Evolutionary conservation across 2,329 filamentous ascomycete genomes (phyloP).

Genomic region (Balansia obtecta): DNA sequence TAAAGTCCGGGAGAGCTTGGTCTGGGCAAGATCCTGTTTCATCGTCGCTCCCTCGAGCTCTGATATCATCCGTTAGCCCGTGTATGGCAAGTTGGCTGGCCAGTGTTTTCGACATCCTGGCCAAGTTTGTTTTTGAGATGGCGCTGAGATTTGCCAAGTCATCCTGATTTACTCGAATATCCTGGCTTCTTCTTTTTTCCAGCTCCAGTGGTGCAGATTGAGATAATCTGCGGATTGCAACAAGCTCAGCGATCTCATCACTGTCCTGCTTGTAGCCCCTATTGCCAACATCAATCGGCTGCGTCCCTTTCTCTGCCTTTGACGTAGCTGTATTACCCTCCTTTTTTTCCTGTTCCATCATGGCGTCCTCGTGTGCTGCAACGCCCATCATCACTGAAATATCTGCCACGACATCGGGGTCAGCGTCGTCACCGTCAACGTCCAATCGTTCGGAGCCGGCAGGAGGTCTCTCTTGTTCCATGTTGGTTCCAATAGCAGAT

Average conservation of each 20-base stretch:
- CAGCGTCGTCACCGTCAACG: neutral
- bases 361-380: neutral
- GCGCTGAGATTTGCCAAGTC: neutral
- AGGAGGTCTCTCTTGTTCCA: conserved; percentile 10
- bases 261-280: neutral
- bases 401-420: neutral
- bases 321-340: neutral
- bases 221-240: conserved; percentile 1
- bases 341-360: neutral
- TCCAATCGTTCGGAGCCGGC: neutral
- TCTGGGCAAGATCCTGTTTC: conserved; percentile 9
- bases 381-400: neutral
- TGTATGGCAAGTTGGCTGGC: neutral
- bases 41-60: neutral
- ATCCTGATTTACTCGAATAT: neutral
- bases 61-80: neutral
- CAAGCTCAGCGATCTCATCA: neutral
- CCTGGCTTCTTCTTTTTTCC: neutral
- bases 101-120: neutral
- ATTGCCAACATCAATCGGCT: neutral
- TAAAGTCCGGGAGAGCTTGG: conserved; percentile 15
- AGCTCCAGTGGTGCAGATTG: conserved; percentile 2
- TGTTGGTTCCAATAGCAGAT: conserved; percentile 9
- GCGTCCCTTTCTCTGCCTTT: too few relatives aligned
- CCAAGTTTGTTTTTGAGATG: neutral